These are phyloP conservation scores for Sporothrix pallida DNA, from an alignment of 2,329 filamentous ascomycete genomes.

Conservation along the genomic window DNA sequence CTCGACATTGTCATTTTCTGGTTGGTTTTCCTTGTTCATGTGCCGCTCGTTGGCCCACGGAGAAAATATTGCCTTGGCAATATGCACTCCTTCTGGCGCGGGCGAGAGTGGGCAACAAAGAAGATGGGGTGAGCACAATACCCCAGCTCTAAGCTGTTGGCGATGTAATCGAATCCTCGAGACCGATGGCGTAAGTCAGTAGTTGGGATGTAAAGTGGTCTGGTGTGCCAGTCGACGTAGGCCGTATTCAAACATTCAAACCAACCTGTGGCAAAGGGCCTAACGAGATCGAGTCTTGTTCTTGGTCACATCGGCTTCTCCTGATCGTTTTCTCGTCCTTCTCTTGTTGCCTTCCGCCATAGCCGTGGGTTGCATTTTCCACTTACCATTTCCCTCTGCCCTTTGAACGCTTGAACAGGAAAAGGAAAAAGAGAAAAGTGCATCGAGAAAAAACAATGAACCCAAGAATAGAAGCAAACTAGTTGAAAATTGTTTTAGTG, in stretches of 20 bases:
- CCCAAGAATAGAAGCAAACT: slow-evolving; percentile 24
- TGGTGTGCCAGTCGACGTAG: not conserved
- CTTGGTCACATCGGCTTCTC: not conserved
- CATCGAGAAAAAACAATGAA: not conserved
- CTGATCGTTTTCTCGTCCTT: not conserved
- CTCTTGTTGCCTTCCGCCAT: slow-evolving; percentile 5
- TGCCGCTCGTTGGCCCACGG: not conserved
- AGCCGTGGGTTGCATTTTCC: not conserved
- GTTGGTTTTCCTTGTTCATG: not conserved
- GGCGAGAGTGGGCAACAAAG: not conserved
- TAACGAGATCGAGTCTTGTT: not conserved
- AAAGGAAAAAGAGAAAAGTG: not conserved
- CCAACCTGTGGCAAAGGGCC: not conserved
- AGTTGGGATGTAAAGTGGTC: too few species aligned
- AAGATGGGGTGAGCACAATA: not conserved
- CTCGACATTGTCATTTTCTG: not conserved
- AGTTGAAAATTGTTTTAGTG: slow-evolving; percentile 11
- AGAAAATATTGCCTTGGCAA: not conserved
- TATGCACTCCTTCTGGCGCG: not conserved
- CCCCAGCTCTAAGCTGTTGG: not conserved
- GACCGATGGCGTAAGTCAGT: not conserved
- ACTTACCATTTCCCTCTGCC: not conserved
- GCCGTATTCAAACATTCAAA: not conserved
- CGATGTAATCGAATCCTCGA: not conserved
- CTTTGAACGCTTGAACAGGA: not conserved